Base-by-base conservation (phyloP, 768 basidiomycete genomes). In the Pholiota molesta region DNA sequence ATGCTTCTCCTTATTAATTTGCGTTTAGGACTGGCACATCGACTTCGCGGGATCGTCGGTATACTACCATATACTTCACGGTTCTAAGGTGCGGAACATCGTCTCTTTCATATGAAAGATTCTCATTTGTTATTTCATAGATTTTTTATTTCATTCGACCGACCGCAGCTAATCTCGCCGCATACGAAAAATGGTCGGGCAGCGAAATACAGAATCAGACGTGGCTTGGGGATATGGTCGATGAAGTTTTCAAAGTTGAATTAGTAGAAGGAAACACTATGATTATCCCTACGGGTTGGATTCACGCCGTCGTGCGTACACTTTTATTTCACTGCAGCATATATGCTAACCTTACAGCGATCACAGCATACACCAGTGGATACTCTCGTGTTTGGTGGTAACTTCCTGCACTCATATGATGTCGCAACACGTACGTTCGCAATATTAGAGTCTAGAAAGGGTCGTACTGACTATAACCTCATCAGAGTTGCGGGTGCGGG, bases 1-100 rank as follows among this genome's bases (percentile, higher is more conserved):
- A 31, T 56, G 13, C 13, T 59, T 2, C 14, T 47, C 53, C 33
- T 13, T 9, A 53, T 49, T 60, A 37, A 47, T 60, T 40, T 33
- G 49, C 19, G 19, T 23, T 19, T 69, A 96, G 95, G 97, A 98
- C 71, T 98, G 96, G 97, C 97, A 99, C 70, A 81, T 99, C 62
- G 97, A 99, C 76, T 98, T 99, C 72, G 97, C 97, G 21, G 97
- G 95, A 0, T 95, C 93, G 2, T 97, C 92, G 1, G 97, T 96
- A n/a, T 99, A 97, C 74, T 99, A 99, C 70, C 95, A 98, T 68
- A 89, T 99, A 62, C 81, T 97, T 19, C 83, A 79, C 45, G 95
- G 95, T 28, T 82, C 87, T 59, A 97, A 95, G 85, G 96, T 88
- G 65, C 52, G 78, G n/a, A 5, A 39, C 35, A 13, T 9, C 13